Evolutionary conservation across 495 filamentous ascomycete genomes (phyloP), one percentile per base, ranked within the genome.

Genomic region (Xanthoparmelia taractica): DNA sequence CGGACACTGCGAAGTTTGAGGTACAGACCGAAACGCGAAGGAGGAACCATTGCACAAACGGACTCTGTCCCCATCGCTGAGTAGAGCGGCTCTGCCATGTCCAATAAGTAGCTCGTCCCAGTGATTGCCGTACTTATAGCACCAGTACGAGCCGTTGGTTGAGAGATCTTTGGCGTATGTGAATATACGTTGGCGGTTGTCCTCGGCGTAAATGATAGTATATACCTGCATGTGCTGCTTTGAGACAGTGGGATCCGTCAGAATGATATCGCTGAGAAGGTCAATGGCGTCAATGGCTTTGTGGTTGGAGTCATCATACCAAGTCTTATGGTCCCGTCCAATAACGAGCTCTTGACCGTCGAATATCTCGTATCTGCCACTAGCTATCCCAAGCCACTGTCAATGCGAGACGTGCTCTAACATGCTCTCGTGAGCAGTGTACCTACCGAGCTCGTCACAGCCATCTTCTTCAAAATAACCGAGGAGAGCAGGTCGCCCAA

Each of bases 91-190:
- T 20, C 68, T 67, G 1, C 68, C 69, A 41, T 69, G 72, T 0
- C 78, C 80, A 65, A 85, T 78, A 4, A 73, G 69, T 31, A 70
- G 67, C 2, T 71, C 73, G 60, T 85, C 82, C 72, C 85, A 76
- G 36, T 67, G 72, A 0, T 78, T 85, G 8, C 84, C 82, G 63
- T 82, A 82, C 10, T 70, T 68, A 15, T 84, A 85, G 17, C 82
- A 70, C 73, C 85, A 78, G 36, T 70, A 73, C 0, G 81, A 84
- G 4, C 85, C 84, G 66, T 84, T 85, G 8, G 69, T 68, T 4
- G 85, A 87, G 10, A 82, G 70, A 61, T 88, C 83, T 48, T 85
- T 77, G 27, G 83, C 83, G 59, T 87, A 88, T 8, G 87, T 74
- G 36, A 87, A 70, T 0, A 83, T 81, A 2, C 74, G 67, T 6